Evolutionary conservation across 2,329 filamentous ascomycete species (phyloP), one percentile per base, ranked within the genome.

Genomic region (Setomelanomma holmii): DNA sequence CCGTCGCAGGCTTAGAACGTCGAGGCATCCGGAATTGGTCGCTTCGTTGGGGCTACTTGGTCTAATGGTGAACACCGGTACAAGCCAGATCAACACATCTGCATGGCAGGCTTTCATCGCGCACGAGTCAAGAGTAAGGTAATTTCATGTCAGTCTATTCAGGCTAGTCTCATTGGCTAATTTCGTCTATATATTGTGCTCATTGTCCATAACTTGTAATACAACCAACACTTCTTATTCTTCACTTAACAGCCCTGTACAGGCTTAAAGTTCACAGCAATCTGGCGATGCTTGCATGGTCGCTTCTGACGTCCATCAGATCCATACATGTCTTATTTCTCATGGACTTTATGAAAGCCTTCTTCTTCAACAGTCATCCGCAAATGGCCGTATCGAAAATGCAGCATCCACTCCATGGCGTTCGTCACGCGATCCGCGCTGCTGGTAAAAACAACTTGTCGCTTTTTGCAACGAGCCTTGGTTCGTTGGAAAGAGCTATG

Each of bases 401-500:
- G 35, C 14, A 12, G 1, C 33, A 23, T 58, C 1, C 49, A 53
- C 20, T 57, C 51, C 4, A 35, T 56, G 4, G 40, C 56, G 22
- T 56, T 51, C 24, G 22, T 44, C 2, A 42, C 53, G 8, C 36
- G 56, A 17, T 34, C 49, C 4, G 43, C 27, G 14, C 35, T 55
- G 3, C 51, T 55, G 1, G 4, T 53, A 11, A 14, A 40, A 5
- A 46, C 48, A 6, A 45, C 50, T 4, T 20, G 50, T 3, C 0
- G 34, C 3, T 8, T 40, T n/a, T 41, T 64, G 5, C 10, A 27
- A 5, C 57, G 57, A n/a, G 59, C 57, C 2, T 44, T 39, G 5
- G 17, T 30, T 5, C 57, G 61, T 2, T 64, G 61, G 61, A 64
- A 59, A 51, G 43, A 51, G 8, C 30, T 61, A 5, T 57, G 59